phyloP scores from a whole-genome alignment of 129 eudicot genomes.

The Kitagawia praeruptora region DNA sequence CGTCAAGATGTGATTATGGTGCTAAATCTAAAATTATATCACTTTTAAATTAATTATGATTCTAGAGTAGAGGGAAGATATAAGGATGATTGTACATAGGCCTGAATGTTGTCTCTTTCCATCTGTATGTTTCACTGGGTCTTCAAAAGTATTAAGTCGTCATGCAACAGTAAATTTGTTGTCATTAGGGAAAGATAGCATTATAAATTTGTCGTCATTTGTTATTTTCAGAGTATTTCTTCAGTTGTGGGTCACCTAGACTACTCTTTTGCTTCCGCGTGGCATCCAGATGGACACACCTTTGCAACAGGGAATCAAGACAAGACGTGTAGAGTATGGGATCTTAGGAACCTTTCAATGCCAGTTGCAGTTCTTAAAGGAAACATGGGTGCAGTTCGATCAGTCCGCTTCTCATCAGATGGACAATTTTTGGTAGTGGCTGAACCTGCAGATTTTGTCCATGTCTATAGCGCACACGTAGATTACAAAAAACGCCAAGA shows the following conservation, averaged over 20 bases:
- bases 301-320: slow-evolving; percentile 91
- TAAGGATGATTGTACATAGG: neutral
- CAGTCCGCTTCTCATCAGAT: slow-evolving; percentile 70
- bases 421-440: slow-evolving; percentile 71
- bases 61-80: neutral
- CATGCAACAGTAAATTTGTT: neutral
- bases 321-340: slow-evolving; percentile 92
- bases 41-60: neutral
- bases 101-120: neutral
- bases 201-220: neutral
- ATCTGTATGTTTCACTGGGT: neutral
- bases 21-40: neutral
- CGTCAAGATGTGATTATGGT: neutral
- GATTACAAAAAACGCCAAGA: slow-evolving; percentile 54
- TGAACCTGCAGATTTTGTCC: slow-evolving; percentile 91
- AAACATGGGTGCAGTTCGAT: slow-evolving; percentile 77
- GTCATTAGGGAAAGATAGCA: neutral
- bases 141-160: neutral
- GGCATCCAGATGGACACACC: slow-evolving; percentile 69
- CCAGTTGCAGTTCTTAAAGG: slow-evolving; percentile 60
- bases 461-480: slow-evolving; percentile 38
- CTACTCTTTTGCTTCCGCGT: slow-evolving; percentile 83
- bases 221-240: slow-evolving; percentile 45
- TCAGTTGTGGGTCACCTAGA: slow-evolving; percentile 70
- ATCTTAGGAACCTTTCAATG: slow-evolving; percentile 46